A percentile compares a stretch with the other conserved stretches of the same genome.
phyloP scores from a whole-genome alignment of 2,329 filamentous ascomycete genomes.

The Clonostachys rhizophaga region DNA sequence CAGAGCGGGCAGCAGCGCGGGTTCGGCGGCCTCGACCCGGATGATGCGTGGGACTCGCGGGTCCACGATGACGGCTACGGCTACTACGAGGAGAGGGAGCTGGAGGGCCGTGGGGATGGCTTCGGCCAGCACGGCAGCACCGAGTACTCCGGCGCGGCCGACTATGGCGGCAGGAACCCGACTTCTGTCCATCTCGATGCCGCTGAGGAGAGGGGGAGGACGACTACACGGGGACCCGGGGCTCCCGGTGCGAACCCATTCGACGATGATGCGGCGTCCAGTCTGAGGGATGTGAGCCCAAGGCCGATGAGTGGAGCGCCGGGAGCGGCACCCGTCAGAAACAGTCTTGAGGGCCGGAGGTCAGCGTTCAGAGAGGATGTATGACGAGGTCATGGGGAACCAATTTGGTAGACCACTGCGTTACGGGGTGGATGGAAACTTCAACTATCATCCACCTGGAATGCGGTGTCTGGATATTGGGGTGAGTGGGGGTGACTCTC shows the following conservation, averaged over 20 bases:
- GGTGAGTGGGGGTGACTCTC: too few species aligned
- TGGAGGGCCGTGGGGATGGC: constrained; percentile 42
- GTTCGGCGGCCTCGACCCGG: constrained; percentile 65
- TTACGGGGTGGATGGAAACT: too few species aligned
- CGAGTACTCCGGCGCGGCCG: constrained; percentile 26
- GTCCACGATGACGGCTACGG: constrained; percentile 66
- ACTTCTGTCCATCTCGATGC: constrained; percentile 22
- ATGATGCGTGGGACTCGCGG: constrained; percentile 81
- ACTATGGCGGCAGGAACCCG: constrained; percentile 46
- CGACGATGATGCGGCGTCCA: constrained; percentile 61
- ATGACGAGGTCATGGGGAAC: constrained; percentile 21
- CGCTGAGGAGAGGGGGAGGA: constrained; percentile 26
- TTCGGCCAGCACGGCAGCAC: constrained; percentile 6
- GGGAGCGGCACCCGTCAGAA: constrained; percentile 21
- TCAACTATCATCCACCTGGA: too few species aligned
- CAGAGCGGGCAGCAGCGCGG: constrained; percentile 48
- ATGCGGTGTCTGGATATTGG: too few species aligned
- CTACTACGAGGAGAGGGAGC: constrained; percentile 71
- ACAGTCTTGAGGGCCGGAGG: constrained; percentile 30
- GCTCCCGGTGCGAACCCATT: constrained; percentile 57
- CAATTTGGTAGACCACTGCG: too few species aligned
- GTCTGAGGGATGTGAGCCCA: constrained; percentile 70
- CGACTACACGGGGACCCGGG: constrained; percentile 27
- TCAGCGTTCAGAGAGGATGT: constrained; percentile 69
- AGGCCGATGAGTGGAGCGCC: constrained; percentile 54